Conservation (phyloP, 225 moss, liverwort and hornwort genomes). For the Sphagnum tenellum region DNA sequence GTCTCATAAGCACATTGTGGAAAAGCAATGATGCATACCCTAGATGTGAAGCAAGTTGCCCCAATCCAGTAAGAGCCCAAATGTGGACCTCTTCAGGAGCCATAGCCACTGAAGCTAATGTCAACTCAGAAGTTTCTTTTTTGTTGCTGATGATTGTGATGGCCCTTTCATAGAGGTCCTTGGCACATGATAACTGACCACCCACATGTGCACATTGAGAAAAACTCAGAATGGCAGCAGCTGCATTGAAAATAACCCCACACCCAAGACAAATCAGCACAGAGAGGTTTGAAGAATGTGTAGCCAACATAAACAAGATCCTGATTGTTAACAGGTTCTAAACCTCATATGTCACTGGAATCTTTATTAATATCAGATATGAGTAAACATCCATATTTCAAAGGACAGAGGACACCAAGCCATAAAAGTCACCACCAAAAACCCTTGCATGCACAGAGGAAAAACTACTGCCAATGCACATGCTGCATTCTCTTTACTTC, state of each 20-base stretch:
- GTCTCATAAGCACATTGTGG: no score
- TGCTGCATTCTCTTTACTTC: no score
- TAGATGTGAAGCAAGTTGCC: constrained; percentile 62
- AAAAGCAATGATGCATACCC: constrained; percentile 27
- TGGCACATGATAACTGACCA: constrained; percentile 57
- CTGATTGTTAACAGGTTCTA: no score
- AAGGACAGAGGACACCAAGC: no score
- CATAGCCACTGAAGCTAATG: constrained; percentile 68
- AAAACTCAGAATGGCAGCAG: constrained; percentile 67
- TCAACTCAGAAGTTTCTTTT: constrained; percentile 28
- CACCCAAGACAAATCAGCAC: constrained; percentile 2
- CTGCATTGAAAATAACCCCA: constrained; percentile 29
- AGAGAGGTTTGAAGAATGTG: no score
- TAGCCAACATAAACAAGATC: no score
- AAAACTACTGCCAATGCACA: no score
- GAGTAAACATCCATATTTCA: no score
- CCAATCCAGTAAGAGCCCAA: constrained; percentile 71
- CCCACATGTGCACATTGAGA: constrained; percentile 77
- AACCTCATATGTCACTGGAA: no score
- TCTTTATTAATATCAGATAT: no score
- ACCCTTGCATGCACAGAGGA: no score
- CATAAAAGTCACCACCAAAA: no score
- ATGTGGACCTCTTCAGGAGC: constrained; percentile 60
- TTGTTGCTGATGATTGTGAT: constrained; percentile 43
- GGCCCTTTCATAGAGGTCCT: constrained; percentile 66